A percentile compares a stretch with the other conserved stretches of the same genome.
Conservation (phyloP, 495 filamentous ascomycete genomes). For the Penicillium verhagenii region DNA sequence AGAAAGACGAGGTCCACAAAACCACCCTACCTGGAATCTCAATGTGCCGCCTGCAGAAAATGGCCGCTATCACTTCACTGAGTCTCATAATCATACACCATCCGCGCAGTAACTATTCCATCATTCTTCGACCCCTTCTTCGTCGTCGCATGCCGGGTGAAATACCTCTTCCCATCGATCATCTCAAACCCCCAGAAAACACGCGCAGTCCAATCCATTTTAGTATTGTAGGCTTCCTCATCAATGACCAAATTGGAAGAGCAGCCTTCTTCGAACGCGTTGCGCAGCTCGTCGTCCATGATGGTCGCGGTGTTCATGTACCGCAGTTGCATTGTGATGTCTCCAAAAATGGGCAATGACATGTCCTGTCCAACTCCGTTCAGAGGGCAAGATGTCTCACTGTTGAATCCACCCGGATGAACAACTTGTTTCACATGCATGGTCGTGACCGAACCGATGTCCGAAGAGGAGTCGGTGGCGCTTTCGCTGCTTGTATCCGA, state of each 20-base stretch:
- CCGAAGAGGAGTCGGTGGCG: neutral
- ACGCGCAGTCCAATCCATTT: constrained; percentile 17
- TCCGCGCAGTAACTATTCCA: constrained; percentile 4
- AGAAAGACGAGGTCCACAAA: no score
- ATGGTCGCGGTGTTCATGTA: constrained; percentile 7
- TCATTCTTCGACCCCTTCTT: constrained; percentile 11
- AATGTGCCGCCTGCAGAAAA: no score
- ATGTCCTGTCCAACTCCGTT: constrained; percentile 9
- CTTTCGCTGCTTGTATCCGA: neutral
- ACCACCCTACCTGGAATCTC: no score
- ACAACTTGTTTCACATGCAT: constrained; percentile 19
- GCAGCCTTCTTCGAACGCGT: constrained; percentile 1
- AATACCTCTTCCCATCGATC: constrained; percentile 11
- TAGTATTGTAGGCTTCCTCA: constrained; percentile 14
- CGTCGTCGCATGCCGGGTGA: constrained; percentile 15
- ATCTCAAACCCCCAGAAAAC: constrained; percentile 23
- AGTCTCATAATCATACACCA: constrained; percentile 15
- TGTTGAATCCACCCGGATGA: constrained; percentile 17
- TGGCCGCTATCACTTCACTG: no score
- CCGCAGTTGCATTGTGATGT: constrained; percentile 12
- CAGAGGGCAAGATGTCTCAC: constrained; percentile 9
- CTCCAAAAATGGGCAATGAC: constrained; percentile 21
- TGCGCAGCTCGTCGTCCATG: constrained; percentile 9
- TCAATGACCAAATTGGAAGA: constrained; percentile 13
- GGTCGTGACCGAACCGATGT: constrained; percentile 1